phyloP scores from a whole-genome alignment of 176 grass and related monocot species.

The Musa beccarii region DNA sequence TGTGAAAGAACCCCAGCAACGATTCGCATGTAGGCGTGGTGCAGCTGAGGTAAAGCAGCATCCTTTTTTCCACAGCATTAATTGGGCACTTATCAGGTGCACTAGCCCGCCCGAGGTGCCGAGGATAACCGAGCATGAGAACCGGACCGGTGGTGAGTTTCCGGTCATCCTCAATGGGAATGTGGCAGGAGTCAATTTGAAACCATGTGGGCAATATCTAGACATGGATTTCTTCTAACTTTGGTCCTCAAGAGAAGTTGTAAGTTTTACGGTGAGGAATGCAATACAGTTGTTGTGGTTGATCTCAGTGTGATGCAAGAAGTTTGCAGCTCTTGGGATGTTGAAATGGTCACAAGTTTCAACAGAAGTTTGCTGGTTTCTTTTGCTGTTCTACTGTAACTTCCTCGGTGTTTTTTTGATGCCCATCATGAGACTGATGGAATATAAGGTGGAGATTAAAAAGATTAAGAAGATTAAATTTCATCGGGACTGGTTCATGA shows the following conservation, averaged over 20 bases:
- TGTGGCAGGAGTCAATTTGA: background rate
- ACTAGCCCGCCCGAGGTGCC: slow-evolving; percentile 1
- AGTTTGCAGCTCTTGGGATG: too few species aligned
- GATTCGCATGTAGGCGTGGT: slow-evolving; percentile 5
- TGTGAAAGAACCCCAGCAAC: slow-evolving; percentile 14
- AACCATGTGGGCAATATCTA: slow-evolving; percentile 9
- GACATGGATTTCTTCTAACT: slow-evolving; percentile 12
- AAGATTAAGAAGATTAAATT: too few species aligned
- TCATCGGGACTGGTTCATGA: too few species aligned
- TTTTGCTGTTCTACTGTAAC: too few species aligned
- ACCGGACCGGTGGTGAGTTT: background rate
- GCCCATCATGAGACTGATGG: too few species aligned
- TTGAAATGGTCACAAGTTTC: too few species aligned
- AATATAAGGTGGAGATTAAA: too few species aligned
- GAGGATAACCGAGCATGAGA: background rate
- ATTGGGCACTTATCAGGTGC: slow-evolving; percentile 17
- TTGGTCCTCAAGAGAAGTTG: background rate
- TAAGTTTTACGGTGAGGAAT: too few species aligned
- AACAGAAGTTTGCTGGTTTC: too few species aligned
- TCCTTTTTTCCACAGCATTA: slow-evolving; percentile 14
- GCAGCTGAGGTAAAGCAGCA: slow-evolving; percentile 8
- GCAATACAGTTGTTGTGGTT: too few species aligned
- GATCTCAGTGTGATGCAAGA: too few species aligned
- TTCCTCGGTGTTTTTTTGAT: too few species aligned
- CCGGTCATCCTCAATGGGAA: background rate